A percentile compares a stretch with the other conserved stretches of the same genome.
These are phyloP conservation scores for Aspergillus awamori DNA, from an alignment of 2,329 filamentous ascomycete species.

Conservation along the genomic window DNA sequence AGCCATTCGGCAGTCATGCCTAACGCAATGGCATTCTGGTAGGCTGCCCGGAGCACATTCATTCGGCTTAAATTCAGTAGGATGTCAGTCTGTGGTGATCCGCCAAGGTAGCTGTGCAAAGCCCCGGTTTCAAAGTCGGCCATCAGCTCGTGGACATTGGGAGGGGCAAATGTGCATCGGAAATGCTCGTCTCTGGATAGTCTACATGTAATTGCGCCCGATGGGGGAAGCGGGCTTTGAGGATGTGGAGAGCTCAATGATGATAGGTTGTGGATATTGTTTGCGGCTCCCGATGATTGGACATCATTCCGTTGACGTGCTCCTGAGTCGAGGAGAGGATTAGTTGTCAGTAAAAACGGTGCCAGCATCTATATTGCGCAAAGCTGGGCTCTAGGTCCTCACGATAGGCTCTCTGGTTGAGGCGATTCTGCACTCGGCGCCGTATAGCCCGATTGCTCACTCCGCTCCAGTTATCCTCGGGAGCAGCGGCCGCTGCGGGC, in stretches of 20 bases:
- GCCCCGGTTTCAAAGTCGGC: neutral
- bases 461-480: conserved; percentile 18
- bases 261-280: too few species aligned
- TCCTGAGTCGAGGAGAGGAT: neutral
- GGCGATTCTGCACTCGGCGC: conserved; percentile 26
- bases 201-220: too few species aligned
- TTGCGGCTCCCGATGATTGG: too few species aligned
- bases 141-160: neutral
- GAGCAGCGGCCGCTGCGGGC: too few species aligned
- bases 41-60: conserved; percentile 33
- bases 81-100: conserved; percentile 27
- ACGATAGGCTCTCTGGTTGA: conserved; percentile 27
- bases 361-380: neutral
- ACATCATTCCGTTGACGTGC: neutral
- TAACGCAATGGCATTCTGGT: conserved; percentile 6
- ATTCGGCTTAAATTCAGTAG: conserved; percentile 29
- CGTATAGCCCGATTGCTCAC: conserved; percentile 17
- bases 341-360: neutral
- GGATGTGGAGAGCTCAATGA: too few species aligned
- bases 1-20: neutral
- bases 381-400: conserved; percentile 4
- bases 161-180: too few species aligned
- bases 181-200: too few species aligned
- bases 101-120: conserved; percentile 7
- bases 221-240: too few species aligned